Evolutionary conservation across 2,329 filamentous ascomycete genomes (phyloP).

Genomic region (Aspergillus candidus): DNA sequence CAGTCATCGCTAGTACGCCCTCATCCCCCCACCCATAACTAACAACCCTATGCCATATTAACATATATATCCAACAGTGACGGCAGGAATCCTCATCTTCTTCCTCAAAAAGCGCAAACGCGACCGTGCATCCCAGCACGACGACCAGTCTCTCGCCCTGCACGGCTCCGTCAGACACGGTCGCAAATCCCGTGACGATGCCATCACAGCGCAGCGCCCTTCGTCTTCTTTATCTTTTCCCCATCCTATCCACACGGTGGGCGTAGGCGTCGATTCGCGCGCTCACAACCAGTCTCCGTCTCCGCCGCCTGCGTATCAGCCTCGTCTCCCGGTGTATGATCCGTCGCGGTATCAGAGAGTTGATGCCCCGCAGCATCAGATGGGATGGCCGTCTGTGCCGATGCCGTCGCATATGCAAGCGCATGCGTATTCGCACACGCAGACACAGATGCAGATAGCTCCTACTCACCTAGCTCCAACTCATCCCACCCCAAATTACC

Average conservation of each 20-base stretch:
- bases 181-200: not conserved
- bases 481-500: no score
- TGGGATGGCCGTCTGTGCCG: not conserved
- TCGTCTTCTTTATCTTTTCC: constrained; percentile 4
- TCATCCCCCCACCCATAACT: not conserved
- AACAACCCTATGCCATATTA: not conserved
- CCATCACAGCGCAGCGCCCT: constrained; percentile 1
- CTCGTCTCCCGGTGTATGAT: constrained; percentile 27
- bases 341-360: constrained; percentile 26
- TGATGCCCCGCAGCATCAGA: not conserved
- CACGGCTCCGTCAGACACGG: constrained; percentile 4
- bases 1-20: constrained; percentile 20
- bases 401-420: no score
- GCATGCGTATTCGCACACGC: no score
- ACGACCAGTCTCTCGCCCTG: constrained; percentile 14
- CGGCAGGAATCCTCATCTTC: constrained; percentile 19
- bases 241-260: not conserved
- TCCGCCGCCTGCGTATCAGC: constrained; percentile 24
- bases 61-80: constrained; percentile 15
- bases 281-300: constrained; percentile 10
- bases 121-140: constrained; percentile 16
- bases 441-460: no score
- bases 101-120: constrained; percentile 19
- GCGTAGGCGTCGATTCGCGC: constrained; percentile 7
- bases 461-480: no score